Percentiles rank a stretch among this genome's conserved stretches.
These are phyloP conservation scores for Colletotrichum limetticola DNA, from an alignment of 2,329 filamentous ascomycete species.

Conservation along the genomic window DNA sequence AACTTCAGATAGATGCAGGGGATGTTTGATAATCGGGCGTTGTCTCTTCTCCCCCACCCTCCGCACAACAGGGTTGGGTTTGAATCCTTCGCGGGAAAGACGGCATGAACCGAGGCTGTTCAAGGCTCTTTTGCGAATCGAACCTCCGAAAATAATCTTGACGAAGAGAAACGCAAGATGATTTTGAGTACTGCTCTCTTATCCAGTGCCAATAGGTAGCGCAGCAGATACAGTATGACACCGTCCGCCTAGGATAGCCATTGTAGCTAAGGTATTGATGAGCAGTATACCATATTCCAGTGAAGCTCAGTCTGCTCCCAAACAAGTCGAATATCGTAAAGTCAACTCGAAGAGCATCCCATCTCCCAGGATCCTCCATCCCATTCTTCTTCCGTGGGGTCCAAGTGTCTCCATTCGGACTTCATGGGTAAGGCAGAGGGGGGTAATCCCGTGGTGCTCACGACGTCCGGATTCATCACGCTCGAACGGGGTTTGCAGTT, in stretches of 20 bases:
- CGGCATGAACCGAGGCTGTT: not conserved
- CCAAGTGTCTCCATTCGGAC: not conserved
- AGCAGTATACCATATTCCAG: not conserved
- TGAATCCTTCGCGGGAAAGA: not conserved
- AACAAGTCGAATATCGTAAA: not conserved
- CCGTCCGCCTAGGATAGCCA: not conserved
- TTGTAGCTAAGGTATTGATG: not conserved
- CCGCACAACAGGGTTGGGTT: not conserved
- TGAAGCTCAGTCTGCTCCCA: not conserved
- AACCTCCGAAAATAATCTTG: not conserved
- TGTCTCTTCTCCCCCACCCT: not conserved
- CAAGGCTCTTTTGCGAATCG: not conserved
- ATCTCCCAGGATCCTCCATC: not conserved
- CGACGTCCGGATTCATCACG: not conserved
- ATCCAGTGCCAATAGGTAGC: not conserved
- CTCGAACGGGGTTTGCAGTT: not conserved
- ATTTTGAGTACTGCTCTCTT: too few species aligned
- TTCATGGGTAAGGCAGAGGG: not conserved
- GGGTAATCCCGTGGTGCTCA: not conserved
- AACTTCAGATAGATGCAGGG: too few species aligned
- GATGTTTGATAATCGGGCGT: not conserved
- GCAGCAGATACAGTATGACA: not conserved
- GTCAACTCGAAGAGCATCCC: not conserved
- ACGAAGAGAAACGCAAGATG: not conserved
- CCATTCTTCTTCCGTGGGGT: not conserved